Evolutionary conservation across 1,284 basidiomycete genomes (phyloP).

Genomic region (Mycena sp.): DNA sequence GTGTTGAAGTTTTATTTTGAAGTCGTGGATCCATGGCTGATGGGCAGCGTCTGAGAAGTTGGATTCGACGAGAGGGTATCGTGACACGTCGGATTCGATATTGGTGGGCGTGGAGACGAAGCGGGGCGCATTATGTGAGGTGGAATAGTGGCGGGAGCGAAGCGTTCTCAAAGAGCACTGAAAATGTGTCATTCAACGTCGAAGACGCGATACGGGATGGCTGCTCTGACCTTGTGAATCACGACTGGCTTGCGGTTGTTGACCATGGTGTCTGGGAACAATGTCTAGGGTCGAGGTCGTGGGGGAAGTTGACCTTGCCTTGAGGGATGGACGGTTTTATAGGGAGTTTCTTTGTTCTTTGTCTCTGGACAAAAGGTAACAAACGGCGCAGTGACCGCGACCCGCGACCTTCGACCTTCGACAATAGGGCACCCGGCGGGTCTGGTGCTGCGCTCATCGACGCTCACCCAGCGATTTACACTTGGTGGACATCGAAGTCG

Average conservation of each 20-base stretch:
- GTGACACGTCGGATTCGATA: background rate
- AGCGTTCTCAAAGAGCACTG: background rate
- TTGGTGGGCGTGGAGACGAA: too few relatives aligned
- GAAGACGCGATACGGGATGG: background rate
- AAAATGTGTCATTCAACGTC: background rate
- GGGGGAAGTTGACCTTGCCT: too few relatives aligned
- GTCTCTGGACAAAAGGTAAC: too few relatives aligned
- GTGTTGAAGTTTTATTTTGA: background rate
- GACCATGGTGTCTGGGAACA: constrained; percentile 6
- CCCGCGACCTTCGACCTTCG: too few relatives aligned
- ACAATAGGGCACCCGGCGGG: too few relatives aligned
- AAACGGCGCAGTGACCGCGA: too few relatives aligned
- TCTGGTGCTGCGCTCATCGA: too few relatives aligned
- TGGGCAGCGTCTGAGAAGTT: background rate
- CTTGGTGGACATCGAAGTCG: too few relatives aligned
- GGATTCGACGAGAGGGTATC: constrained; percentile 1
- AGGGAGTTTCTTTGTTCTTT: constrained; percentile 1
- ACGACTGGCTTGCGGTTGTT: constrained; percentile 5
- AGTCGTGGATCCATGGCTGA: constrained; percentile 4
- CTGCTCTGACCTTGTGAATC: too few relatives aligned
- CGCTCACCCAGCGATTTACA: too few relatives aligned
- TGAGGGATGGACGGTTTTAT: background rate
- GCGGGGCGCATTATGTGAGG: too few relatives aligned
- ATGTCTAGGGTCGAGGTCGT: background rate
- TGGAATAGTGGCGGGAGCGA: constrained; percentile 1